Evolutionary conservation across 176 grass and related monocot species (phyloP).

Genomic region (Carex scoparia): DNA sequence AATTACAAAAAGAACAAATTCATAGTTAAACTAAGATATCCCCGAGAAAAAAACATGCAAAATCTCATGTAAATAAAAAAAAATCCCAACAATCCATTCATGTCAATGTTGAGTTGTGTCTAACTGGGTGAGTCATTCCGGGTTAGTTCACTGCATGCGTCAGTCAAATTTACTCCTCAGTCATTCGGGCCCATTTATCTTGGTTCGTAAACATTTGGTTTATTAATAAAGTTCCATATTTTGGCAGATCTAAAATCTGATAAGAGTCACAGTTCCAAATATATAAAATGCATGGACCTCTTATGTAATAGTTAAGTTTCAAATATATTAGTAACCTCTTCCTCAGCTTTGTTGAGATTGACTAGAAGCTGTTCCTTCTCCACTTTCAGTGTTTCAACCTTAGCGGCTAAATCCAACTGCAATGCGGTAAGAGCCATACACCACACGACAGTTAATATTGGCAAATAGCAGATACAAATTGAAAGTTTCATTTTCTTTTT

Average conservation of each 20-base stretch:
- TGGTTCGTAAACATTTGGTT: neutral
- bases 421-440: neutral
- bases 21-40: neutral
- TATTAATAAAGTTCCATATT: neutral
- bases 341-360: constrained; percentile 2
- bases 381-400: neutral
- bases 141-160: neutral
- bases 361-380: neutral
- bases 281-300: neutral
- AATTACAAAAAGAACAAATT: neutral
- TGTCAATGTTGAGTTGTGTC: neutral
- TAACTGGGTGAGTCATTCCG: neutral
- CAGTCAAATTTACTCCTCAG: neutral
- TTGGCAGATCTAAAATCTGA: neutral
- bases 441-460: neutral
- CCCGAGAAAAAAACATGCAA: neutral
- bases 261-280: neutral
- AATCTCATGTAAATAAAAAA: neutral
- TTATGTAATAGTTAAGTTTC: neutral
- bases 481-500: neutral
- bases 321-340: neutral
- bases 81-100: neutral
- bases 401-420: neutral
- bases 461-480: neutral
- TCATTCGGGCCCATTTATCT: neutral